Percentiles rank a stretch among this genome's conserved stretches.
Conservation (phyloP, 1,284 basidiomycete genomes). For the Blastosporella zonata region DNA sequence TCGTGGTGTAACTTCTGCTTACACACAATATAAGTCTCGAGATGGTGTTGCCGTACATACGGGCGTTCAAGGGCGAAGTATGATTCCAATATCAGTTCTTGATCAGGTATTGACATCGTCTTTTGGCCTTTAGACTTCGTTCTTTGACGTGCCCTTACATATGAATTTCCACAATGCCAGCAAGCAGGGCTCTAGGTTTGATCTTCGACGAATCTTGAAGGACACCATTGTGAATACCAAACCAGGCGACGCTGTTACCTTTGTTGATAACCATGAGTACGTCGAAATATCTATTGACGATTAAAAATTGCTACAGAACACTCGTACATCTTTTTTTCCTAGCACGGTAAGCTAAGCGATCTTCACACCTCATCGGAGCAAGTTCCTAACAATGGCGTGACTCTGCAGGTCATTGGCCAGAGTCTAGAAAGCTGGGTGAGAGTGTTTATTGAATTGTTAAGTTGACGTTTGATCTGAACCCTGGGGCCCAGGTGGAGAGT, state of each 20-base stretch:
- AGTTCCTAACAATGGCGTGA: not conserved
- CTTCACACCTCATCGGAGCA: not conserved
- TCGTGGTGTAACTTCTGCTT: conserved; percentile 1
- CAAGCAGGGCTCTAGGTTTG: conserved; percentile 54
- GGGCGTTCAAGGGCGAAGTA: conserved; percentile 61
- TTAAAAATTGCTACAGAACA: not conserved
- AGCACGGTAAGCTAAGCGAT: conserved; percentile 55
- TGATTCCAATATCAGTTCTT: conserved; percentile 25
- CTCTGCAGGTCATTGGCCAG: conserved; percentile 63
- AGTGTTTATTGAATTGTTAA: conserved; percentile 4
- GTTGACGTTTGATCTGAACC: not conserved
- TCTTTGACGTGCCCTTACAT: conserved; percentile 80
- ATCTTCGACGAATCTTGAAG: conserved; percentile 62
- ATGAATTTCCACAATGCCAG: conserved; percentile 69
- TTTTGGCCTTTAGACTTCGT: conserved; percentile 49
- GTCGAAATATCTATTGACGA: conserved; percentile 20
- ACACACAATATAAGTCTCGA: conserved; percentile 39
- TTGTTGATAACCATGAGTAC: conserved; percentile 84
- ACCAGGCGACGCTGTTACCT: conserved; percentile 75
- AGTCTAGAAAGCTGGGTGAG: conserved; percentile 76
- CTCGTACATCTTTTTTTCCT: not conserved
- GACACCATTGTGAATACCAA: conserved; percentile 53
- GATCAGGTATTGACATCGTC: not conserved
- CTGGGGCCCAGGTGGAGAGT: conserved; percentile 48
- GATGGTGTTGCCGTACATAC: conserved; percentile 53